A percentile compares a stretch with the other conserved stretches of the same genome.
Evolutionary conservation across 2,329 filamentous ascomycete genomes (phyloP).

Genomic region (Huntiella savannae): DNA sequence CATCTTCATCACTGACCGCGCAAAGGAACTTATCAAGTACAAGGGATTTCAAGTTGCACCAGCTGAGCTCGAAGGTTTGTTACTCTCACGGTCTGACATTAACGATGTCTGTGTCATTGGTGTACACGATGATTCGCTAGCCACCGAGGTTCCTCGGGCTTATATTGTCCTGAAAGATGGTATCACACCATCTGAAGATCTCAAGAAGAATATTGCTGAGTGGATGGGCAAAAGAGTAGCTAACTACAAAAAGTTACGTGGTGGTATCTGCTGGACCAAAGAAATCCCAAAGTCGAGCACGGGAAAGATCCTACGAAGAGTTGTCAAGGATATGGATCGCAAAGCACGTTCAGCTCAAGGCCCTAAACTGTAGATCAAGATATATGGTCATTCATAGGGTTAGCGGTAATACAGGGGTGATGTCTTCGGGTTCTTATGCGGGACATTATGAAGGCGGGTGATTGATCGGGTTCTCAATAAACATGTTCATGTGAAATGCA

Average conservation of each 20-base stretch:
- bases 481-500: no score
- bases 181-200: constrained; percentile 18
- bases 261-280: constrained; percentile 49
- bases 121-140: constrained; percentile 34
- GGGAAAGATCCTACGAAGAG: constrained; percentile 29
- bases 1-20: constrained; percentile 78
- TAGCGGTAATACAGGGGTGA: constrained; percentile 14
- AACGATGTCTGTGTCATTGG: constrained; percentile 48
- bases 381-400: no score
- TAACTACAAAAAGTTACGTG: constrained; percentile 48
- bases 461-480: no score
- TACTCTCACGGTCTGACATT: constrained; percentile 26
- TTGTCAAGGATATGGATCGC: constrained; percentile 28
- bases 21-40: constrained; percentile 45
- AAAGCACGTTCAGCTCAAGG: not conserved
- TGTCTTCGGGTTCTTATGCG: constrained; percentile 17
- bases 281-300: constrained; percentile 50
- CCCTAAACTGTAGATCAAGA: no score
- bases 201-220: constrained; percentile 19
- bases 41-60: constrained; percentile 53
- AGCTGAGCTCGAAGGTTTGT: constrained; percentile 39
- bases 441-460: no score
- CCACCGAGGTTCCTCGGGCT: constrained; percentile 46
- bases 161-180: constrained; percentile 22
- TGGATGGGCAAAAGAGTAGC: constrained; percentile 39